These are phyloP conservation scores for Trametes cinnabarina DNA, from an alignment of 768 basidiomycete genomes.

Conservation along the genomic window DNA sequence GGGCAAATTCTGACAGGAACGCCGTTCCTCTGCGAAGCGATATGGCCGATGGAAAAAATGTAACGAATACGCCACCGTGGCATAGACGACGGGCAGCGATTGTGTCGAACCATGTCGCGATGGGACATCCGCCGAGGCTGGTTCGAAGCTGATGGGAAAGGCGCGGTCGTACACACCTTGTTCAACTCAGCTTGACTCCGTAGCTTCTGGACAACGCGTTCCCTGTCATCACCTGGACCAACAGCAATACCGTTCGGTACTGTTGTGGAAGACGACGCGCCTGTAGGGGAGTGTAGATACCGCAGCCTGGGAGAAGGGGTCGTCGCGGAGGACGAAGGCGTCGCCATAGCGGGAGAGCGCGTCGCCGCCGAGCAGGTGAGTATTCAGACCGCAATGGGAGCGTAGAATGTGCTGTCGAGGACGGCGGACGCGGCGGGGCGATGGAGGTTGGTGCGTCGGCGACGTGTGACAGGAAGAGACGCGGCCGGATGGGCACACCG, in stretches of 20 bases:
- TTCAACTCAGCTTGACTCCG: slow-evolving; percentile 76
- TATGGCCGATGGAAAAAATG: neutral
- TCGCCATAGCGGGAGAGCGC: slow-evolving; percentile 51
- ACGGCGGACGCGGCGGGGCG: slow-evolving; percentile 13
- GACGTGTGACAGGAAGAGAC: slow-evolving; percentile 27
- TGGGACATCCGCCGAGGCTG: slow-evolving; percentile 38
- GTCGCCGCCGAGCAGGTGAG: slow-evolving; percentile 7
- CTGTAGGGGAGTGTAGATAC: slow-evolving; percentile 49
- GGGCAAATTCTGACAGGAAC: neutral
- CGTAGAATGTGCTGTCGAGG: neutral
- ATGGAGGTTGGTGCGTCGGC: slow-evolving; percentile 19
- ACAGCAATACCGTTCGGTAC: slow-evolving; percentile 37
- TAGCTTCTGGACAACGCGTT: slow-evolving; percentile 72
- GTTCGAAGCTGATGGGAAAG: slow-evolving; percentile 40
- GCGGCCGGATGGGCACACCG: slow-evolving; percentile 25
- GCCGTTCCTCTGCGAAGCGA: neutral
- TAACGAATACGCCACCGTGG: slow-evolving; percentile 6
- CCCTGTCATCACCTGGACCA: slow-evolving; percentile 56
- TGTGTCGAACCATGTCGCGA: neutral
- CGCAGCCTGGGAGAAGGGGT: slow-evolving; percentile 75
- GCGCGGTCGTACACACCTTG: slow-evolving; percentile 48
- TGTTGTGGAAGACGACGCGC: slow-evolving; percentile 35
- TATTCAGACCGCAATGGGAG: neutral
- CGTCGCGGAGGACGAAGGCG: slow-evolving; percentile 78
- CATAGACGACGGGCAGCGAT: neutral